Evolutionary conservation across 352 stramenopile species (phyloP).

Genomic region (Phytopythium aichiense): DNA sequence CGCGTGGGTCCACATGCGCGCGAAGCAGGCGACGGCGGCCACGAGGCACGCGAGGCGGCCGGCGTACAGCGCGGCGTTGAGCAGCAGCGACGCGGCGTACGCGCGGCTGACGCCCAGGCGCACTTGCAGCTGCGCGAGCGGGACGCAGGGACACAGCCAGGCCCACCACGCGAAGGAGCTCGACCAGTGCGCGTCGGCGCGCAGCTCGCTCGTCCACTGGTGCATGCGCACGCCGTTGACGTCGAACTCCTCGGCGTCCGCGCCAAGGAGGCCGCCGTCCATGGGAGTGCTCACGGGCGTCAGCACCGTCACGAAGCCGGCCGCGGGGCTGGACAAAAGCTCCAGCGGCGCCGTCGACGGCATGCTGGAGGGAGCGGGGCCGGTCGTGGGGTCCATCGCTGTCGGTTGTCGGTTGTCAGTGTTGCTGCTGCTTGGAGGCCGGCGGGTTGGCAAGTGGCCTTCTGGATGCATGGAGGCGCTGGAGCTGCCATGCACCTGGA

Average conservation of each 20-base stretch:
- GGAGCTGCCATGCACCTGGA: no score
- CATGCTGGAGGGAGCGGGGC: not conserved
- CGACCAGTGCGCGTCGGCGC: slow-evolving; percentile 18
- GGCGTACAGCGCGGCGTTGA: slow-evolving; percentile 17
- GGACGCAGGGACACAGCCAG: slow-evolving; percentile 29
- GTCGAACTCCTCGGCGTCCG: slow-evolving; percentile 26
- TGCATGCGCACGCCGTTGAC: slow-evolving; percentile 32
- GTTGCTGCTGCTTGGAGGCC: not conserved
- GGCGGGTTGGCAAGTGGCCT: not conserved
- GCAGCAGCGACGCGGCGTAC: slow-evolving; percentile 11
- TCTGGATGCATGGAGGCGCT: no score
- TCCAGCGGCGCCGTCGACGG: not conserved
- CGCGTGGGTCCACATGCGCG: slow-evolving; percentile 7
- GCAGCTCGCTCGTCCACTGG: slow-evolving; percentile 21
- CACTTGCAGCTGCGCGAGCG: slow-evolving; percentile 28
- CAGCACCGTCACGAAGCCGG: slow-evolving; percentile 33
- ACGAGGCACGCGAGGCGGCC: slow-evolving; percentile 21
- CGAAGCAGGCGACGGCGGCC: slow-evolving; percentile 14
- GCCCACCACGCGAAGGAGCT: slow-evolving; percentile 32
- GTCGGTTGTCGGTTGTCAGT: not conserved
- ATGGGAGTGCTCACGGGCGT: slow-evolving; percentile 27
- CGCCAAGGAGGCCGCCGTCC: not conserved
- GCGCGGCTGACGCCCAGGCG: slow-evolving; percentile 24
- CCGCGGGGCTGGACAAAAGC: not conserved
- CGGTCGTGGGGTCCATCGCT: not conserved